Evolutionary conservation across 345 rosid genomes (phyloP).

Genomic region (Gossypium australe): DNA sequence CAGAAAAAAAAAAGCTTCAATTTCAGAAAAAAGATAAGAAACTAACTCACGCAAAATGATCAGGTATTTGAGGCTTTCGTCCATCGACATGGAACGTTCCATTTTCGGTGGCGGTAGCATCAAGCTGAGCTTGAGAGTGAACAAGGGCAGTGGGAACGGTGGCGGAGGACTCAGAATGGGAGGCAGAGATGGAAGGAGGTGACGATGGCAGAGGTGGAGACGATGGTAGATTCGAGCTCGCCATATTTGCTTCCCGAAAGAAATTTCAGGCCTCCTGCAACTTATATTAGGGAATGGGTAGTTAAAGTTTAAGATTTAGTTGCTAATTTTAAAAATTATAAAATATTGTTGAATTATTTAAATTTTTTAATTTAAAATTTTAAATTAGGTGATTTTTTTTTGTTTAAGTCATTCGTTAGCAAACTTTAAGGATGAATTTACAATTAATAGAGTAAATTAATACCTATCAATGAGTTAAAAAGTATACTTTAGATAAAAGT

Average conservation of each 20-base stretch:
- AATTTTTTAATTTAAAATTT: no score
- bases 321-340: no score
- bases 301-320: no score
- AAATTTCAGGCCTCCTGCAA: background rate
- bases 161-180: slow-evolving; percentile 4
- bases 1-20: background rate
- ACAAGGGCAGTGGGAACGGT: background rate
- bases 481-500: accelerated
- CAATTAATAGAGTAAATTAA: accelerated
- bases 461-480: no score
- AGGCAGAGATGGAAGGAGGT: slow-evolving; percentile 10
- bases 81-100: slow-evolving; percentile 19
- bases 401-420: no score
- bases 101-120: slow-evolving; percentile 5
- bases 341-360: no score
- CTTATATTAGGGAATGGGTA: no score
- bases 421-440: no score
- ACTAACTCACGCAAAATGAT: slow-evolving; percentile 25
- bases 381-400: no score
- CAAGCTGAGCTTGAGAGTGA: slow-evolving; percentile 7
- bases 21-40: background rate
- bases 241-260: background rate
- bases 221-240: slow-evolving; percentile 4
- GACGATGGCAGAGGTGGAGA: slow-evolving; percentile 4
- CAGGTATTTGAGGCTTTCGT: slow-evolving; percentile 16